Percentiles rank a stretch among this genome's conserved stretches.
Evolutionary conservation across 2,329 filamentous ascomycete species (phyloP).

Genomic region (Ceratocystis smalleyi): DNA sequence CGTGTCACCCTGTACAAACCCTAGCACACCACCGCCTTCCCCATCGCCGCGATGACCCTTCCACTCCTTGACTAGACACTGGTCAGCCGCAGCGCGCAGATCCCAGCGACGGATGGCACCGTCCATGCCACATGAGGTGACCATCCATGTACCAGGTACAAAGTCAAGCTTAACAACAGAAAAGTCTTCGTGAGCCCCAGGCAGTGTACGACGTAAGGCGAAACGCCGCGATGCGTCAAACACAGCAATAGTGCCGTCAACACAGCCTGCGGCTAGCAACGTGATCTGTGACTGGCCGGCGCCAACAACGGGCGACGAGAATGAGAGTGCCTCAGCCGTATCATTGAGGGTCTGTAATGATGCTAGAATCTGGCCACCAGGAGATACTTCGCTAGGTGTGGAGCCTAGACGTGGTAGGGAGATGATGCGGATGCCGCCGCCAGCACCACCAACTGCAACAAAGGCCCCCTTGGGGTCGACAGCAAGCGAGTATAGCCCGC

Average conservation of each 20-base stretch:
- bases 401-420: slow-evolving; percentile 54
- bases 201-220: slow-evolving; percentile 67
- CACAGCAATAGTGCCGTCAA: slow-evolving; percentile 64
- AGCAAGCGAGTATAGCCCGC: slow-evolving; percentile 77
- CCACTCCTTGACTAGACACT: slow-evolving; percentile 73
- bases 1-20: slow-evolving; percentile 68
- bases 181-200: slow-evolving; percentile 70
- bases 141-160: slow-evolving; percentile 48
- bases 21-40: slow-evolving; percentile 75
- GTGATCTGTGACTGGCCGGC: slow-evolving; percentile 33
- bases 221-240: slow-evolving; percentile 80
- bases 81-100: slow-evolving; percentile 42
- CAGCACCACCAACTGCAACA: slow-evolving; percentile 74
- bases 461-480: slow-evolving; percentile 66
- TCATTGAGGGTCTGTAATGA: slow-evolving; percentile 62
- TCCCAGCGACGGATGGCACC: slow-evolving; percentile 87
- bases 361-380: slow-evolving; percentile 54
- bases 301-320: slow-evolving; percentile 29
- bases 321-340: slow-evolving; percentile 61
- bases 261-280: slow-evolving; percentile 49
- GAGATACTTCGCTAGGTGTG: slow-evolving; percentile 25
- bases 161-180: slow-evolving; percentile 91
- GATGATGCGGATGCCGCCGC: slow-evolving; percentile 70
- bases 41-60: slow-evolving; percentile 73
- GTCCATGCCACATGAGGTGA: slow-evolving; percentile 85